A percentile compares a stretch with the other conserved stretches of the same genome.
Conservation (phyloP, 768 basidiomycete species). For the Pulveroboletus sp. region DNA sequence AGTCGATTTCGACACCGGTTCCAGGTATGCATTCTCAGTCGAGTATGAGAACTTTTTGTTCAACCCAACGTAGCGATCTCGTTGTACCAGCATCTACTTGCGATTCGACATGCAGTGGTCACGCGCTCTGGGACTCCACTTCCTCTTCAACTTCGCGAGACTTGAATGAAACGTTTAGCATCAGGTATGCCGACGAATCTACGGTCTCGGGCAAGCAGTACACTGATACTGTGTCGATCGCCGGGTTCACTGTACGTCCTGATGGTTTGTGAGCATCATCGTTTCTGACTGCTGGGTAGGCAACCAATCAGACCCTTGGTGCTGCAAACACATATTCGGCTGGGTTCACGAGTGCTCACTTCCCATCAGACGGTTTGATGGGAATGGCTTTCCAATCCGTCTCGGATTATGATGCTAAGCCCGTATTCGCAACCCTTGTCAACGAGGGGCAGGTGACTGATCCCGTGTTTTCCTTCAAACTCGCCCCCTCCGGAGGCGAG, state of each 20-base stretch:
- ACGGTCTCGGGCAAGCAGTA: conserved; percentile 2
- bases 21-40: conserved; percentile 7
- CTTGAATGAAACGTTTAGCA: background rate
- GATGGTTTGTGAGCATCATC: background rate
- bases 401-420: conserved; percentile 30
- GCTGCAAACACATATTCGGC: conserved; percentile 2
- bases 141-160: conserved; percentile 7
- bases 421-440: conserved; percentile 41
- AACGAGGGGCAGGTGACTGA: conserved; percentile 31
- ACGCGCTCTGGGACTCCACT: conserved; percentile 30
- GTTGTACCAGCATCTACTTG: no score
- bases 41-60: no score
- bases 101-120: no score
- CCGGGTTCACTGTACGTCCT: conserved; percentile 6
- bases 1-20: conserved; percentile 28
- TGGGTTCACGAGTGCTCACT: background rate
- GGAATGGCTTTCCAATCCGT: conserved; percentile 41
- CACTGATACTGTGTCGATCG: conserved; percentile 4
- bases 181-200: background rate
- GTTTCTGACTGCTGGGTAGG: conserved; percentile 4
- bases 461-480: conserved; percentile 44
- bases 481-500: conserved; percentile 32
- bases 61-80: no score
- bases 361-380: conserved; percentile 22
- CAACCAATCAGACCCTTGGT: conserved; percentile 8